Conservation (phyloP, 75 land plant species). For the Cupressus sempervirens region DNA sequence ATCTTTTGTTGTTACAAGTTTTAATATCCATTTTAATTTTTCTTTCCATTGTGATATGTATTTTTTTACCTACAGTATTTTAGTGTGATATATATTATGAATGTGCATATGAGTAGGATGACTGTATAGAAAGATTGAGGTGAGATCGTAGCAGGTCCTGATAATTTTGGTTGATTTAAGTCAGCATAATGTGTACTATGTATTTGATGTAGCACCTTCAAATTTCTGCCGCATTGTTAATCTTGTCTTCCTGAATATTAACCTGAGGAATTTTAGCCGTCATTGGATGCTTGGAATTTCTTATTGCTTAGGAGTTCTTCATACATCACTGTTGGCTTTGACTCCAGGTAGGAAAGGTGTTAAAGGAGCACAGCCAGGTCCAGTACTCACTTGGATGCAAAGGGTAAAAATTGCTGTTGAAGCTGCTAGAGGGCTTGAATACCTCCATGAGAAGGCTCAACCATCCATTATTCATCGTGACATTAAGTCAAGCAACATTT, state of each 20-base stretch:
- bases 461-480: constrained; percentile 82
- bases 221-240: constrained; percentile 2
- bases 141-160: not conserved
- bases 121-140: not conserved
- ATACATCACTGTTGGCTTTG: not conserved
- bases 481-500: constrained; percentile 82
- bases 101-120: not conserved
- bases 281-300: not conserved
- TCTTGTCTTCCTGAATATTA: not conserved
- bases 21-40: not conserved
- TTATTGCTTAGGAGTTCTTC: not conserved
- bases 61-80: not conserved
- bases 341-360: constrained; percentile 81
- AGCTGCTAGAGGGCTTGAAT: constrained; percentile 81
- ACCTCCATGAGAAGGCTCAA: constrained; percentile 76
- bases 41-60: not conserved
- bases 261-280: not conserved
- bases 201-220: not conserved
- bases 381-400: constrained; percentile 75
- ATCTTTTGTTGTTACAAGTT: not conserved
- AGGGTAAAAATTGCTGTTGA: constrained; percentile 90
- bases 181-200: not conserved
- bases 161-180: not conserved
- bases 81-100: not conserved
- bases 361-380: constrained; percentile 88